Evolutionary conservation across 148 eudicot species (phyloP).

Genomic region (Talinum fruticosum): DNA sequence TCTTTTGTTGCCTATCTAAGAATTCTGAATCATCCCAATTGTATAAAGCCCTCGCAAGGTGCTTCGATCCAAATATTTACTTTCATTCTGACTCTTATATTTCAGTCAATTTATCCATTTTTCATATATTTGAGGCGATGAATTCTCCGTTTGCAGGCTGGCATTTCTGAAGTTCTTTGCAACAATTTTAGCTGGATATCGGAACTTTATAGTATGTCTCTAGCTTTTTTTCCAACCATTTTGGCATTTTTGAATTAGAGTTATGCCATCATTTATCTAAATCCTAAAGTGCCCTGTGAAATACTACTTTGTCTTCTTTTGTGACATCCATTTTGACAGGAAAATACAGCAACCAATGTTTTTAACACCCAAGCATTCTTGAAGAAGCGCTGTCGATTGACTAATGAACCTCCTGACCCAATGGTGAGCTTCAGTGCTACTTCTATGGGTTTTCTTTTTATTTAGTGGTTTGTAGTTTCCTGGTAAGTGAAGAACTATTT

Average conservation of each 20-base stretch:
- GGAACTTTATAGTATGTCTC: conserved; percentile 83
- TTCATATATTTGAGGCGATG: neutral
- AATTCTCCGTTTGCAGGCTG: conserved; percentile 56
- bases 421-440: conserved; percentile 50
- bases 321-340: conserved; percentile 44
- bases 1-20: neutral
- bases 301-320: neutral
- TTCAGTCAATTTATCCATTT: too few species aligned
- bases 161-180: conserved; percentile 91
- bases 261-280: neutral
- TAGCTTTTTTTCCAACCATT: conserved; percentile 8
- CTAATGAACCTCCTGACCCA: conserved; percentile 80
- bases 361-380: conserved; percentile 93
- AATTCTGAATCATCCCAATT: neutral
- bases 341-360: conserved; percentile 87
- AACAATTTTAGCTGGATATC: conserved; percentile 88
- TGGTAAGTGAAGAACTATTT: neutral
- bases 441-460: neutral
- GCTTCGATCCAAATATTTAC: neutral
- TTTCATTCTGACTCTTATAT: neutral
- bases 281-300: neutral
- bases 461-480: neutral
- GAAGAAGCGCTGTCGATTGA: conserved; percentile 92
- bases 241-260: neutral
- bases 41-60: neutral